Conservation (phyloP, 1,139 yeast species). For the Lodderomyces orthopsilosis region DNA sequence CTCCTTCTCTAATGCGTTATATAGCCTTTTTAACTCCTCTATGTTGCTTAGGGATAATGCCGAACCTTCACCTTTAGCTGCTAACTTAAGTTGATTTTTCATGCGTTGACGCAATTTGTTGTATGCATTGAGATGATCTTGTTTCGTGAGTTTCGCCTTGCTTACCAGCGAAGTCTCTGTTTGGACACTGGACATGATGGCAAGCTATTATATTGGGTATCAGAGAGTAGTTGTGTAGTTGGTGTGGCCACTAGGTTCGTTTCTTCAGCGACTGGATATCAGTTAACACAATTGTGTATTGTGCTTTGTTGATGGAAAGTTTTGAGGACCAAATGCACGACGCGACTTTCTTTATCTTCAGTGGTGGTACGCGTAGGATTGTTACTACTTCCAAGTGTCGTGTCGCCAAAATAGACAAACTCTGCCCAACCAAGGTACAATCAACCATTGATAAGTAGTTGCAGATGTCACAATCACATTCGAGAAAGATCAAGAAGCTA, state of each 20-base stretch:
- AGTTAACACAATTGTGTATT: not conserved
- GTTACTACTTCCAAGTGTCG: not conserved
- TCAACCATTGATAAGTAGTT: too few species aligned
- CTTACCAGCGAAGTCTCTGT: slow-evolving; percentile 1
- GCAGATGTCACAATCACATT: not conserved
- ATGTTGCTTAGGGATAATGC: slow-evolving; percentile 25
- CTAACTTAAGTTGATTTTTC: slow-evolving; percentile 23
- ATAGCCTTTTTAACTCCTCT: slow-evolving; percentile 28
- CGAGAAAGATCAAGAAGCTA: slow-evolving; percentile 36
- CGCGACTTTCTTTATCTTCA: not conserved
- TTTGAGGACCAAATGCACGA: not conserved
- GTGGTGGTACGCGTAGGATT: not conserved
- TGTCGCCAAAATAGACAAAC: slow-evolving; percentile 2
- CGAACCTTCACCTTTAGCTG: slow-evolving; percentile 36
- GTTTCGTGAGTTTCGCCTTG: slow-evolving; percentile 11
- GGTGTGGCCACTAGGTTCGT: not conserved
- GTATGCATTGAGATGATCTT: slow-evolving; percentile 23
- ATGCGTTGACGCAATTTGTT: slow-evolving; percentile 24
- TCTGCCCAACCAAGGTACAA: not conserved
- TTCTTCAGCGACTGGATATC: not conserved
- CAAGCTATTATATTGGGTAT: not conserved
- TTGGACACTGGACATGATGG: not conserved
- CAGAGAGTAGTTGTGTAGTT: not conserved
- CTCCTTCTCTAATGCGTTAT: slow-evolving; percentile 28
- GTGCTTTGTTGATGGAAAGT: not conserved